Evolutionary conservation across 495 filamentous ascomycete genomes (phyloP).

Genomic region (Neurospora africana): DNA sequence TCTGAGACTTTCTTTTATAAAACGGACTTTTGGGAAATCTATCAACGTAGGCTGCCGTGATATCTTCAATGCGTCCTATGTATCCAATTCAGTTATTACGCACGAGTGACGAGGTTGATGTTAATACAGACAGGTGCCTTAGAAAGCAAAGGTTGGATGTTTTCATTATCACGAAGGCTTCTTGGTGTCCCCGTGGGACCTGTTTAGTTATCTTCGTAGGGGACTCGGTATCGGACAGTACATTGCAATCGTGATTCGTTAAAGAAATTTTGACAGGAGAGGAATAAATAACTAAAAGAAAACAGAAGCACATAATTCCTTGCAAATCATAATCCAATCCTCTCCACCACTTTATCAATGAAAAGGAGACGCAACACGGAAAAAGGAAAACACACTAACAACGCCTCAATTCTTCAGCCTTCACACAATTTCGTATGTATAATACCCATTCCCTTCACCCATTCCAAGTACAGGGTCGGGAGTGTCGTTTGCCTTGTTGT

Average conservation of each 20-base stretch:
- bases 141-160: neutral
- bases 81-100: neutral
- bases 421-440: neutral
- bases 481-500: neutral
- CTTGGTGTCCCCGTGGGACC: neutral
- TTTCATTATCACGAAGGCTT: neutral
- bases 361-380: neutral
- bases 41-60: fast-evolving
- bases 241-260: neutral
- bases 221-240: neutral
- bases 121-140: neutral
- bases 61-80: neutral
- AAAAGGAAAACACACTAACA: neutral
- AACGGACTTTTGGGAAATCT: neutral
- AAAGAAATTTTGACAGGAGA: neutral
- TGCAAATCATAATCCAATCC: neutral
- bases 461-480: neutral
- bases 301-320: neutral
- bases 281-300: neutral
- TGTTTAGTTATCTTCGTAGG: neutral
- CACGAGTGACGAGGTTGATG: neutral
- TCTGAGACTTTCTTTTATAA: neutral
- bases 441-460: neutral
- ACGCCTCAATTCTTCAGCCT: neutral
- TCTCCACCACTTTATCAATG: neutral